phyloP scores from a whole-genome alignment of 1,284 basidiomycete species.

The Filobasidium uniguttulatum region DNA sequence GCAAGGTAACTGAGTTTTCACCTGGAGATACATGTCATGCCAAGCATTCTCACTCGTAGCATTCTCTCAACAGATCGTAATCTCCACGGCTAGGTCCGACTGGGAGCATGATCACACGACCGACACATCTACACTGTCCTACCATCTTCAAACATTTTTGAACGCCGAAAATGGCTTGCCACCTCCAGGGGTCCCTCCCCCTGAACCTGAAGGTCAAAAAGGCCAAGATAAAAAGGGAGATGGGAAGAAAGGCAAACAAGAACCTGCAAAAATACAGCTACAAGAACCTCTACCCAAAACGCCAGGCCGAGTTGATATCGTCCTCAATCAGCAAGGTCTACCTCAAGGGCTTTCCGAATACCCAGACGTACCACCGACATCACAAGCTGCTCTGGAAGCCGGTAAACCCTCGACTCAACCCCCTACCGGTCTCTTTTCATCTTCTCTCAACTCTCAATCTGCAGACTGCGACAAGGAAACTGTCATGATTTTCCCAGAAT shows the following conservation, averaged over 20 bases:
- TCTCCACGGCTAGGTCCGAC: constrained; percentile 75
- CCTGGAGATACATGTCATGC: neutral
- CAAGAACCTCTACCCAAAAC: constrained; percentile 2
- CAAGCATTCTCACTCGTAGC: neutral
- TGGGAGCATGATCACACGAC: constrained; percentile 63
- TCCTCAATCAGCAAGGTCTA: constrained; percentile 5
- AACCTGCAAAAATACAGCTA: neutral
- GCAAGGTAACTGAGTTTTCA: constrained; percentile 45
- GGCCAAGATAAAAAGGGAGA: constrained; percentile 22
- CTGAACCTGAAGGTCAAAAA: constrained; percentile 16
- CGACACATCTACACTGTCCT: constrained; percentile 19
- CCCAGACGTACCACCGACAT: constrained; percentile 19
- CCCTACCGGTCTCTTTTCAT: constrained; percentile 52
- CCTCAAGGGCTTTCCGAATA: constrained; percentile 18
- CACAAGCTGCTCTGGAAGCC: constrained; percentile 9
- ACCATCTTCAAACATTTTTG: constrained; percentile 19
- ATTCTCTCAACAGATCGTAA: constrained; percentile 47
- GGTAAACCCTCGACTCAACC: constrained; percentile 12
- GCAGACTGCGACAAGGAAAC: constrained; percentile 51
- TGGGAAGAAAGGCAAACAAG: constrained; percentile 1
- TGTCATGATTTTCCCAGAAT: constrained; percentile 79
- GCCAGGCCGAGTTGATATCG: constrained; percentile 7
- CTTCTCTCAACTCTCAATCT: constrained; percentile 66
- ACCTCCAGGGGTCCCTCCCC: constrained; percentile 6
- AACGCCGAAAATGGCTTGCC: constrained; percentile 8